phyloP scores from a whole-genome alignment of 1,284 basidiomycete genomes.

The Trametes hirsuta region DNA sequence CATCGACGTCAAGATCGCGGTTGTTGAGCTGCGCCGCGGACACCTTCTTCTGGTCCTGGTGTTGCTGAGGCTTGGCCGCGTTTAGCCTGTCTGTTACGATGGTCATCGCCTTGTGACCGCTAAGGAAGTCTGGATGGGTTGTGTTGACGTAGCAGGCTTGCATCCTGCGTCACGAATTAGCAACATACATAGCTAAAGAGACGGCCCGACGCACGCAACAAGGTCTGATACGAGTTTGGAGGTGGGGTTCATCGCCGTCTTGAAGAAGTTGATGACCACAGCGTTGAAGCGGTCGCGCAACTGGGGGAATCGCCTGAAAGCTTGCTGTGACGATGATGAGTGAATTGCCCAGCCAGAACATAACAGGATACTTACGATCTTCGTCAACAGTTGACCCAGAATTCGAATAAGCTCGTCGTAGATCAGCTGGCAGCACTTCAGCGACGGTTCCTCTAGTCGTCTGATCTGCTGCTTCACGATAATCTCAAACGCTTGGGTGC shows the following conservation, averaged over 20 bases:
- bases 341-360: conserved; percentile 4
- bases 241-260: conserved; percentile 90
- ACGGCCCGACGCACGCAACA: conserved; percentile 63
- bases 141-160: conserved; percentile 98
- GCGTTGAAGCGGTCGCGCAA: conserved; percentile 93
- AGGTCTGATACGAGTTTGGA: conserved; percentile 94
- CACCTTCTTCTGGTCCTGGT: conserved; percentile 64
- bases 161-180: conserved; percentile 58
- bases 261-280: conserved; percentile 96
- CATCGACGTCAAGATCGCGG: conserved; percentile 74
- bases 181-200: background rate
- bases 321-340: conserved; percentile 61
- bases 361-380: conserved; percentile 71
- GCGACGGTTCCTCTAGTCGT: conserved; percentile 89
- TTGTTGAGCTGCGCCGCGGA: conserved; percentile 30
- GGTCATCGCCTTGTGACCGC: conserved; percentile 94
- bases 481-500: conserved; percentile 95
- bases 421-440: conserved; percentile 93
- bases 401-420: conserved; percentile 98
- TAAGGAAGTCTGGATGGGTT: conserved; percentile 98
- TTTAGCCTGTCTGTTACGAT: conserved; percentile 87
- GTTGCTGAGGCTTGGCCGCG: conserved; percentile 66
- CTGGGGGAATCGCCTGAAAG: conserved; percentile 94
- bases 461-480: conserved; percentile 99
- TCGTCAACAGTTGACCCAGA: conserved; percentile 84